These are phyloP conservation scores for Kwoniella sp. DNA, from an alignment of 768 basidiomycete species.

Conservation along the genomic window DNA sequence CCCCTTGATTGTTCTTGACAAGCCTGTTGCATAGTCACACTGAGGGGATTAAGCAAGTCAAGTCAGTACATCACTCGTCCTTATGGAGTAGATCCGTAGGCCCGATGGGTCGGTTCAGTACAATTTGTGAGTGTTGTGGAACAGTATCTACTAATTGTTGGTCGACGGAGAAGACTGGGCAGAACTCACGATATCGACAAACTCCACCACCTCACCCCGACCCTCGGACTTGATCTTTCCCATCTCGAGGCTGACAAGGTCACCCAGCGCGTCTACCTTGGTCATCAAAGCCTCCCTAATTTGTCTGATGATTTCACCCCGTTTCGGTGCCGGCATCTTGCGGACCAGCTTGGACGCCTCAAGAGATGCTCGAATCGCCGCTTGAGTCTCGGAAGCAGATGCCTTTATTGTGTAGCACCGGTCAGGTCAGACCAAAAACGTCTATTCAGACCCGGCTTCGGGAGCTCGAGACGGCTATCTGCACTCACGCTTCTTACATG, in stretches of 20 bases:
- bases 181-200: slow-evolving; percentile 85
- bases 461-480: too few relatives aligned
- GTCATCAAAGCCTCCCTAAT: slow-evolving; percentile 76
- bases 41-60: slow-evolving; percentile 47
- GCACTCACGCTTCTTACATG: slow-evolving; percentile 67
- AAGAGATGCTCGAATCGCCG: slow-evolving; percentile 67
- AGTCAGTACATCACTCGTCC: slow-evolving; percentile 5
- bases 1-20: slow-evolving; percentile 94
- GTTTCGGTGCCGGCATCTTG: slow-evolving; percentile 77
- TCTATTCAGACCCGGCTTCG: too few relatives aligned
- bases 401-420: slow-evolving; percentile 58
- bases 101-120: too few relatives aligned
- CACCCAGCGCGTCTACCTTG: slow-evolving; percentile 63
- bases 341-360: slow-evolving; percentile 75
- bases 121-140: too few relatives aligned
- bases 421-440: background rate
- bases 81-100: too few relatives aligned
- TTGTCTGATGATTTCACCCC: slow-evolving; percentile 86
- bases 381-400: slow-evolving; percentile 70
- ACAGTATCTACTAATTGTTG: too few relatives aligned
- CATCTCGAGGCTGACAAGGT: slow-evolving; percentile 57
- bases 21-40: slow-evolving; percentile 92
- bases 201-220: slow-evolving; percentile 90
- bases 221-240: slow-evolving; percentile 88
- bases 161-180: too few relatives aligned